Base-by-base conservation (phyloP, 2,329 filamentous ascomycete species). In the Hymenoscyphus albidus region DNA sequence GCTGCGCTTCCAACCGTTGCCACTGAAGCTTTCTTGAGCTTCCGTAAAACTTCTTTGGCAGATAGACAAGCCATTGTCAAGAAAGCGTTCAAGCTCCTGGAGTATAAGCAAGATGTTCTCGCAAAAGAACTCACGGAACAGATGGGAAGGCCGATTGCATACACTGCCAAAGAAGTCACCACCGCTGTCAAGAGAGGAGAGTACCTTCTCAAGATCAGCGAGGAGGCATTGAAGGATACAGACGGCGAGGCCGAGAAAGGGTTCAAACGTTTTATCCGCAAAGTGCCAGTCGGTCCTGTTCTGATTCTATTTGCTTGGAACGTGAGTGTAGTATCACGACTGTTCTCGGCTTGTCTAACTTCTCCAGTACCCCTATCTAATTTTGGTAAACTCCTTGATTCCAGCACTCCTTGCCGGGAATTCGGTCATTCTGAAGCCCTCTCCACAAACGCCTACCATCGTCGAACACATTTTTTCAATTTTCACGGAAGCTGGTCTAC, bases 251-350 rank as follows among this genome's bases (percentile, higher is more conserved):
- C 86, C 2, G 92, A 98, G 78, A 86, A 90, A 73, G 93, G 94
- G 0, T 97, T 97, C 81, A 93, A 89, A 79, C 85, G 94, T 70
- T 97, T 91, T 75, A 92, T 98, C 75, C 88, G 88, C 76, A 96
- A 96, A 78, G 86, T 92, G 9, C 92, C 94, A 0, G 85, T 97
- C 61, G 94, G 94, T 0, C 92, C 93, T 12, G 90, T 95, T 16
- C 83, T 98, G 65, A 84, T 97, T 69, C 86, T 98, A 66, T 97
- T 97, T 78, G 90, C 94, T 0, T 98, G 94, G 94, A 98, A 98
- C 79, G 93, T 95, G 79, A 79, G 92, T 83, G 38, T 1, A 39
- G 1, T 10, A 32, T 6, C 18, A 42, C 9, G 4, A 3, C 60
- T 31, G 6, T 40, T 40, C 31, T 31, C 18, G 35, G 10, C 12